A percentile compares a stretch with the other conserved stretches of the same genome.
Evolutionary conservation across 805 yeast species (phyloP).

Genomic region (Schwanniomyces occidentalis): DNA sequence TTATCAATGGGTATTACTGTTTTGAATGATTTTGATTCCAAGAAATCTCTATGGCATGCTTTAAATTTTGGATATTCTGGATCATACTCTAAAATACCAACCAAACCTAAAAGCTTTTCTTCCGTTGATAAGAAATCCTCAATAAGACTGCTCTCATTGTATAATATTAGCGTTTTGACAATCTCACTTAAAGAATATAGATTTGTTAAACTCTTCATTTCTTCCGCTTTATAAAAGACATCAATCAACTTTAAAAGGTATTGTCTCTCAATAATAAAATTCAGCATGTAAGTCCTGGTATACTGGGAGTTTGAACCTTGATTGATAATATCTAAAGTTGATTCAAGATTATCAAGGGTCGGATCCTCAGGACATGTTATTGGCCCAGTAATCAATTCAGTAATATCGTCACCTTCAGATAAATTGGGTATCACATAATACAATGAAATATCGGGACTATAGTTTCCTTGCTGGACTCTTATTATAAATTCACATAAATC

Average conservation of each 20-base stretch:
- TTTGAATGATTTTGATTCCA: conserved; percentile 62
- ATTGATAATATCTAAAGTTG: conserved; percentile 55
- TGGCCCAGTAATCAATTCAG: conserved; percentile 82
- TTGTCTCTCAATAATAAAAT: conserved; percentile 51
- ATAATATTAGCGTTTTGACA: conserved; percentile 65
- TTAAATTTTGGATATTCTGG: conserved; percentile 79
- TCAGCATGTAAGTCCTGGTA: conserved; percentile 60
- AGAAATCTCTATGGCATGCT: conserved; percentile 74
- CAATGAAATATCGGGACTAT: conserved; percentile 66
- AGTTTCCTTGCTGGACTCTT: conserved; percentile 55
- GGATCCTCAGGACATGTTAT: conserved; percentile 65
- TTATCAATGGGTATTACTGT: conserved; percentile 67
- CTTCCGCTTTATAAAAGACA: conserved; percentile 60
- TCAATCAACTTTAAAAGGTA: conserved; percentile 55
- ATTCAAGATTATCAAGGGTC: conserved; percentile 48
- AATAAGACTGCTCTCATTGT: conserved; percentile 55
- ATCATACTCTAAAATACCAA: conserved; percentile 85
- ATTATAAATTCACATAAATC: conserved; percentile 79
- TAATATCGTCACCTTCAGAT: conserved; percentile 49
- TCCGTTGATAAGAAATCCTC: conserved; percentile 35
- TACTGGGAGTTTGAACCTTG: conserved; percentile 63
- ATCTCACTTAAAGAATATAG: conserved; percentile 72
- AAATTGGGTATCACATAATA: conserved; percentile 57
- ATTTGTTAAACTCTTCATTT: conserved; percentile 47
- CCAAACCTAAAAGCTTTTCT: conserved; percentile 47